Percentiles rank a stretch among this genome's conserved stretches.
These are phyloP conservation scores for Penicillium sp. DNA, from an alignment of 2,329 filamentous ascomycete genomes.

Conservation along the genomic window DNA sequence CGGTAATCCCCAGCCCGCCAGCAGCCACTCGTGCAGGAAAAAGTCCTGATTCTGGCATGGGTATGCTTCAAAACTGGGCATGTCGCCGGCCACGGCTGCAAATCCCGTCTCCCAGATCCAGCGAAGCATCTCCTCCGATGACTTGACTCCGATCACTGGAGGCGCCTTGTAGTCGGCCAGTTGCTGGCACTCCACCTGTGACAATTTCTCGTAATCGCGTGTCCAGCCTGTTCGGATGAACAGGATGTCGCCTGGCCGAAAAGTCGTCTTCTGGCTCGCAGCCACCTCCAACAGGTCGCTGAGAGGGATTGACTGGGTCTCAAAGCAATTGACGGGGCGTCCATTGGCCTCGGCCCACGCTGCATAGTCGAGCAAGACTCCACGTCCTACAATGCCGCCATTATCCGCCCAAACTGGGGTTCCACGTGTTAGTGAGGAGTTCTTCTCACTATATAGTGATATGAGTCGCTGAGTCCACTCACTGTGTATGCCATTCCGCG, in stretches of 20 bases:
- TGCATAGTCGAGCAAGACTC: conserved; percentile 54
- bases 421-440: not conserved
- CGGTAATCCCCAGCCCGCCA: conserved; percentile 55
- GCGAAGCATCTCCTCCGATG: conserved; percentile 52
- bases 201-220: conserved; percentile 46
- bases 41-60: conserved; percentile 36
- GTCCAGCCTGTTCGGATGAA: conserved; percentile 61
- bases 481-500: conserved; percentile 50
- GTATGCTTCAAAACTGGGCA: conserved; percentile 58
- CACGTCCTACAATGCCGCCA: conserved; percentile 42
- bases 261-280: conserved; percentile 46
- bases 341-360: conserved; percentile 48
- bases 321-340: conserved; percentile 45
- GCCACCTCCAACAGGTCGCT: conserved; percentile 51
- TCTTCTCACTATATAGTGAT: not conserved
- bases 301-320: conserved; percentile 49
- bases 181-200: conserved; percentile 36
- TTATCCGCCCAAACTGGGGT: not conserved
- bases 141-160: conserved; percentile 52
- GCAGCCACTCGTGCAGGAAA: conserved; percentile 39
- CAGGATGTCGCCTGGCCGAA: conserved; percentile 60
- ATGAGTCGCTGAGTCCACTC: not conserved
- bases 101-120: conserved; percentile 65
- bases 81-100: conserved; percentile 61
- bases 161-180: conserved; percentile 28